phyloP scores from a whole-genome alignment of 345 rosid genomes.

The Passiflora organensis region DNA sequence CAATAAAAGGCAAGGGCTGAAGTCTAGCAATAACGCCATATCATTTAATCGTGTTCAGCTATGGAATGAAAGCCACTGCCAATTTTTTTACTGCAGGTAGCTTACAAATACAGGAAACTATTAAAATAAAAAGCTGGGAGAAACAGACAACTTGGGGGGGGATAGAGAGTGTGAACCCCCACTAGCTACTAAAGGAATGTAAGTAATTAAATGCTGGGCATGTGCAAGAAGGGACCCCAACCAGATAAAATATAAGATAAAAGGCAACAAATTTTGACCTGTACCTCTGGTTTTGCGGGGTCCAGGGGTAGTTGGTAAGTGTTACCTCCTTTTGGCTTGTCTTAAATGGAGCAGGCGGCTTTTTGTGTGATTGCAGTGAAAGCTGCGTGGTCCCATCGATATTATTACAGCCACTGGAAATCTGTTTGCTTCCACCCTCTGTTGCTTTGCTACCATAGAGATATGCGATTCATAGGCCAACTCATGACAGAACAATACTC shows the following conservation, averaged over 20 bases:
- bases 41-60: too few species aligned
- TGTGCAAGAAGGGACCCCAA: slow-evolving; percentile 35
- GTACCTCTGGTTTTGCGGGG: slow-evolving; percentile 11
- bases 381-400: slow-evolving; percentile 22
- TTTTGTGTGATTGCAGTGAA: slow-evolving; percentile 31
- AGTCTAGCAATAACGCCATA: too few species aligned
- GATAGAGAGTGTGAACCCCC: slow-evolving; percentile 13
- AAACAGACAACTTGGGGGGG: background rate
- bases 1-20: too few species aligned
- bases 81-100: background rate
- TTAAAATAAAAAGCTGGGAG: slow-evolving; percentile 6
- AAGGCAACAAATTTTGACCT: background rate
- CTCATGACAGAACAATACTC: background rate
- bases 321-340: background rate
- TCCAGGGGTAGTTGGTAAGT: background rate
- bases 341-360: slow-evolving; percentile 17
- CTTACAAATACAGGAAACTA: background rate
- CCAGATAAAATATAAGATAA: background rate
- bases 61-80: too few species aligned
- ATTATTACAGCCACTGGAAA: slow-evolving; percentile 6
- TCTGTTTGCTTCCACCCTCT: background rate
- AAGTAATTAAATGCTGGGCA: slow-evolving; percentile 34
- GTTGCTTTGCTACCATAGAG: slow-evolving; percentile 4
- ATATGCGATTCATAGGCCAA: slow-evolving; percentile 4
- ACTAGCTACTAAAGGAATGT: slow-evolving; percentile 5